Evolutionary conservation across 1,139 yeast genomes (phyloP).

Genomic region (Maudiozyma humilis): DNA sequence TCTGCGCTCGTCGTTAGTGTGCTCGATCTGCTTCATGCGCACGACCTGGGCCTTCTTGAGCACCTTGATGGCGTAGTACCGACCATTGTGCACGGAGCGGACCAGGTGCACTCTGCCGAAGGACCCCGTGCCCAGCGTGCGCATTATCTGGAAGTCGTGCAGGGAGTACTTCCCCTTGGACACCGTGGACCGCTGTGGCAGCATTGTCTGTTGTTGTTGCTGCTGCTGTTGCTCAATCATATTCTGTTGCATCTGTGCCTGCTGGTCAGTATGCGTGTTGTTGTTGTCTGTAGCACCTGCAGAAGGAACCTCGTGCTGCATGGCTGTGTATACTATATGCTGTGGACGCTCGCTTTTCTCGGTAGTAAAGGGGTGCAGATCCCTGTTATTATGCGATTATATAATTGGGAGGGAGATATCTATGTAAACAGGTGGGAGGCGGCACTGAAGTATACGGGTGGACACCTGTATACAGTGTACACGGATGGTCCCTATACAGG

Average conservation of each 20-base stretch:
- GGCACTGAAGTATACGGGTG: no score
- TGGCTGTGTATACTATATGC: background rate
- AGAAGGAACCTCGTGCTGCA: constrained; percentile 4
- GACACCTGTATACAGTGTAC: no score
- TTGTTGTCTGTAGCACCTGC: background rate
- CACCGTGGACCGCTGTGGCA: constrained; percentile 42
- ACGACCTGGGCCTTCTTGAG: constrained; percentile 86
- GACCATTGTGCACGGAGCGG: constrained; percentile 82
- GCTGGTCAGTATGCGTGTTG: no score
- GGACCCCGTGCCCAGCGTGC: constrained; percentile 95
- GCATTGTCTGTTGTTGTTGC: constrained; percentile 12
- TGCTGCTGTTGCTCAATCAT: constrained; percentile 7
- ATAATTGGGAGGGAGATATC: no score
- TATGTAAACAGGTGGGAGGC: no score
- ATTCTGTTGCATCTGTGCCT: background rate
- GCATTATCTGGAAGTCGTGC: constrained; percentile 80
- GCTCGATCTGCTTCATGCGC: constrained; percentile 95
- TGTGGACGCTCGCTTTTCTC: background rate
- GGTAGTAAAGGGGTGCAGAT: no score
- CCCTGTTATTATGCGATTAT: no score
- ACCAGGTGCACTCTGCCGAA: constrained; percentile 95
- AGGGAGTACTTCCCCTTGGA: constrained; percentile 83
- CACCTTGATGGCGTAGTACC: constrained; percentile 91
- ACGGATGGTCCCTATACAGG: no score
- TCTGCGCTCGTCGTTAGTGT: constrained; percentile 92